Percentiles rank a stretch among this genome's conserved stretches.
Evolutionary conservation across 306 rosid species (phyloP).

Genomic region (Vigna unguiculata): DNA sequence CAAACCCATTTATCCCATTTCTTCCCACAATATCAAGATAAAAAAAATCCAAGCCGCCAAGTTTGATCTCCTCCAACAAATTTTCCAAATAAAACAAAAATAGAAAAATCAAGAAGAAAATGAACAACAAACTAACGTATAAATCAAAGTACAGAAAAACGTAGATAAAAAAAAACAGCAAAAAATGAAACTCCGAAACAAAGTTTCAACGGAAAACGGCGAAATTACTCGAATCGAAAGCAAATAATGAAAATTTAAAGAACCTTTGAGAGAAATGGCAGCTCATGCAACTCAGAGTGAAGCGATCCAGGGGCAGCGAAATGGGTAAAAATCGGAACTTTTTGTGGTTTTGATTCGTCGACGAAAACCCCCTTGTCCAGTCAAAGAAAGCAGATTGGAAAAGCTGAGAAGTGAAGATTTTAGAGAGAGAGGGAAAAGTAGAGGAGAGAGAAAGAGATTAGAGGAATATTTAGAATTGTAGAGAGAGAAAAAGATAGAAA

Average conservation of each 20-base stretch:
- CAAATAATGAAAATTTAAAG: constrained; percentile 25
- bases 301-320: constrained; percentile 43
- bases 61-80: constrained; percentile 3
- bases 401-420: constrained; percentile 54
- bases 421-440: constrained; percentile 47
- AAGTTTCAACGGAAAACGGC: constrained; percentile 35
- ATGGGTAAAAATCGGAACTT: constrained; percentile 48
- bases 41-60: constrained; percentile 8
- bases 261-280: constrained; percentile 49
- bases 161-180: neutral
- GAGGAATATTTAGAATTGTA: constrained; percentile 45
- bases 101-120: constrained; percentile 34
- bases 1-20: constrained; percentile 3
- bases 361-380: constrained; percentile 51
- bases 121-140: constrained; percentile 20
- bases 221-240: constrained; percentile 24
- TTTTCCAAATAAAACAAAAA: constrained; percentile 20
- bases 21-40: neutral
- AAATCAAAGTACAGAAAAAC: constrained; percentile 1
- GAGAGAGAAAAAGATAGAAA: constrained; percentile 48
- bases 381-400: constrained; percentile 84
- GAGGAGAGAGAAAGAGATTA: constrained; percentile 16
- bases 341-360: constrained; percentile 57
- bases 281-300: constrained; percentile 54
- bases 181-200: constrained; percentile 11